Conservation (phyloP, 768 basidiomycete species). For the Collybia nuda region DNA sequence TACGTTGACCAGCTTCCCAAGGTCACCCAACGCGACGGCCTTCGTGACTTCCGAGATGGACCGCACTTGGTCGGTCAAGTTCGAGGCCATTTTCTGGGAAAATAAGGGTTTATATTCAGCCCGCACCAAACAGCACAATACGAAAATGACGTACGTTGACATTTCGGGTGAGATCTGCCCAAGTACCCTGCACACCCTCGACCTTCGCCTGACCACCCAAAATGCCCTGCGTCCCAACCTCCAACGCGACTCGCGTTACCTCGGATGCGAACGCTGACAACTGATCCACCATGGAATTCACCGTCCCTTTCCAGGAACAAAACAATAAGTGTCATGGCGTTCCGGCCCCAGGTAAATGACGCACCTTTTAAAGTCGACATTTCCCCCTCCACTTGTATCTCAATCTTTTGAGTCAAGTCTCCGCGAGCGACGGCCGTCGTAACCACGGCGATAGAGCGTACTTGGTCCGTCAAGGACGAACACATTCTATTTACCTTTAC, state of each 20-base stretch:
- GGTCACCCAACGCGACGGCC: slow-evolving; percentile 83
- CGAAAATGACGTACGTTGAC: slow-evolving; percentile 67
- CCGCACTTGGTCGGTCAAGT: slow-evolving; percentile 84
- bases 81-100: slow-evolving; percentile 89
- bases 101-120: not conserved
- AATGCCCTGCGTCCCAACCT: slow-evolving; percentile 62
- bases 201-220: slow-evolving; percentile 90
- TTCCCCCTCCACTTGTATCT: slow-evolving; percentile 84
- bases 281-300: slow-evolving; percentile 93
- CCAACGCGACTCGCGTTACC: slow-evolving; percentile 75
- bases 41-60: slow-evolving; percentile 92
- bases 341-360: slow-evolving; percentile 7
- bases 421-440: slow-evolving; percentile 89
- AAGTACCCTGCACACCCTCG: slow-evolving; percentile 90
- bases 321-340: not conserved
- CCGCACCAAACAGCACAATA: slow-evolving; percentile 15
- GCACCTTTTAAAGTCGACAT: slow-evolving; percentile 74
- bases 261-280: slow-evolving; percentile 78
- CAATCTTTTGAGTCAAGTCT: slow-evolving; percentile 90
- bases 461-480: slow-evolving; percentile 83
- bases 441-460: slow-evolving; percentile 89
- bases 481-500: slow-evolving; percentile 77
- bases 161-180: slow-evolving; percentile 85
- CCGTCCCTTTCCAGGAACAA: slow-evolving; percentile 44
- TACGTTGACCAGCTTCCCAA: slow-evolving; percentile 83